A percentile compares a stretch with the other conserved stretches of the same genome.
phyloP scores from a whole-genome alignment of 2,329 filamentous ascomycete species.

The Hypoxylon sp. region DNA sequence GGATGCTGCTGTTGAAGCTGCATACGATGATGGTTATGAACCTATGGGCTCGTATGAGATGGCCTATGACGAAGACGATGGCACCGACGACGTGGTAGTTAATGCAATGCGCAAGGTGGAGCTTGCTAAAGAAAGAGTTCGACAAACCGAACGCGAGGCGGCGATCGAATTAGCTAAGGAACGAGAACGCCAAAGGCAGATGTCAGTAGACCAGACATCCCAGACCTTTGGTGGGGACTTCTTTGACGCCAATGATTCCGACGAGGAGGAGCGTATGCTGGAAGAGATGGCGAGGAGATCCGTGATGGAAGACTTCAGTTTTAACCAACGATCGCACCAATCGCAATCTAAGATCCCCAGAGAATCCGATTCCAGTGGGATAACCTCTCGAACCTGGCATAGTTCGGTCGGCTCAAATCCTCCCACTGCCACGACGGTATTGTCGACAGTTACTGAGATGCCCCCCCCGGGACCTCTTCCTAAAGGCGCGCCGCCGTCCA shows the following conservation, averaged over 20 bases:
- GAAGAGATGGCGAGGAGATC: constrained; percentile 92
- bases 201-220: constrained; percentile 59
- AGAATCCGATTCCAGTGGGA: constrained; percentile 85
- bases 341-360: constrained; percentile 73
- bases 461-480: constrained; percentile 47
- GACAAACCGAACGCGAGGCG: constrained; percentile 80
- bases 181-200: constrained; percentile 67
- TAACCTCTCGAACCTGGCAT: constrained; percentile 84
- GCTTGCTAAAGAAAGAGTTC: constrained; percentile 80
- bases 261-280: constrained; percentile 82
- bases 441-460: constrained; percentile 81
- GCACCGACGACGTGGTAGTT: constrained; percentile 63
- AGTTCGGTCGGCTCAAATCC: constrained; percentile 83
- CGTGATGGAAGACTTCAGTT: constrained; percentile 85
- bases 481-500: constrained; percentile 54
- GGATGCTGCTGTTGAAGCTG: constrained; percentile 95
- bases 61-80: constrained; percentile 55
- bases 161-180: constrained; percentile 73
- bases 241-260: constrained; percentile 75
- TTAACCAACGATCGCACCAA: constrained; percentile 74
- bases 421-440: constrained; percentile 75
- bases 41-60: constrained; percentile 70
- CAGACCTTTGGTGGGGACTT: constrained; percentile 70
- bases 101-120: constrained; percentile 78
- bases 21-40: constrained; percentile 93